Conservation (phyloP, 768 basidiomycete species). For the Strobilomyces dryophilus region DNA sequence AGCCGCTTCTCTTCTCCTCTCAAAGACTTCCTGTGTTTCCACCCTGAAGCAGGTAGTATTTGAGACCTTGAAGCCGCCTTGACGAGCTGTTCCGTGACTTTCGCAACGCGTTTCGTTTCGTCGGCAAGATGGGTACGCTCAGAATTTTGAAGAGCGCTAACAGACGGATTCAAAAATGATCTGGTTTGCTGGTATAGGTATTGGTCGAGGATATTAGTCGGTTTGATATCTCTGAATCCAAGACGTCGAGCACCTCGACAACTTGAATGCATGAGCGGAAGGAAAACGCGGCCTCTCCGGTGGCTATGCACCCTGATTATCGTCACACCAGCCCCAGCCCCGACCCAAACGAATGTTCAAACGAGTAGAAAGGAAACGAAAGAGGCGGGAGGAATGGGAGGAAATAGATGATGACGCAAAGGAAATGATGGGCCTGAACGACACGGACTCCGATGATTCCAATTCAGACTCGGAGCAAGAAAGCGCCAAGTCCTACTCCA, state of each 20-base stretch:
- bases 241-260: conserved; percentile 19
- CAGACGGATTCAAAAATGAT: background rate
- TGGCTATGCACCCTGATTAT: conserved; percentile 20
- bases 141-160: background rate
- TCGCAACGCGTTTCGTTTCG: conserved; percentile 9
- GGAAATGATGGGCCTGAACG: conserved; percentile 60
- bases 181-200: background rate
- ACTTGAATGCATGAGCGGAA: conserved; percentile 31
- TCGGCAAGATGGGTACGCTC: background rate
- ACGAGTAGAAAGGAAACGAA: conserved; percentile 63
- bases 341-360: conserved; percentile 58
- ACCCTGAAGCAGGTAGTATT: conserved; percentile 26
- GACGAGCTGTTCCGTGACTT: conserved; percentile 32
- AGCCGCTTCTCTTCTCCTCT: conserved; percentile 40
- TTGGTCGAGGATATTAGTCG: conserved; percentile 11
- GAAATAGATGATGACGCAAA: conserved; percentile 63
- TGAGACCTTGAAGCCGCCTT: conserved; percentile 29
- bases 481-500: conserved; percentile 26
- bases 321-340: background rate
- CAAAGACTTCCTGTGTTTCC: conserved; percentile 34
- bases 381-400: conserved; percentile 59
- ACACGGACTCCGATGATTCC: conserved; percentile 72
- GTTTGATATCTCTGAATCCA: conserved; percentile 14
- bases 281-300: conserved; percentile 17
- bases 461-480: conserved; percentile 44